Evolutionary conservation across 2,329 filamentous ascomycete genomes (phyloP), one percentile per base, ranked within the genome.

Genomic region (Sclerotinia nivalis): DNA sequence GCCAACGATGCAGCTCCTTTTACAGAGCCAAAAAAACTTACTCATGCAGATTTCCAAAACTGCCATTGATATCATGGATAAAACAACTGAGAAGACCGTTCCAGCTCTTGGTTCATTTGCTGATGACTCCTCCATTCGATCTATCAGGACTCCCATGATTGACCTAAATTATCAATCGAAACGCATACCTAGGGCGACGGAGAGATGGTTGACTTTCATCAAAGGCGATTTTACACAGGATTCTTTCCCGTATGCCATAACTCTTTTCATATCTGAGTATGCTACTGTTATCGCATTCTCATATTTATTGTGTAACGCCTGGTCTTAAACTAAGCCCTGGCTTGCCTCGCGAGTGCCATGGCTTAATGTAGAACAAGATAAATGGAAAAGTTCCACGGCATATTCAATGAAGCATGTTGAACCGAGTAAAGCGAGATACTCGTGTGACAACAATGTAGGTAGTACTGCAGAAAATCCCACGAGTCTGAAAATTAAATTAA

Each of bases 31-130:
- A 58, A 1, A 1, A 5, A 45, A 67, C 72, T 69, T 70, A 76
- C 76, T 73, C 18, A 76, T 58, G 69, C 74, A 77, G 12, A 77
- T 60, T 22, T 73, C 72, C n/a, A 77, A 61, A 5, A 65, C 61
- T 4, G 68, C 70, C 69, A 75, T 75, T 6, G 74, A 75, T 12
- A 73, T 28, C 25, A 76, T 40, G 6, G 73, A 74, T 1, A 75
- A 10, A 20, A 74, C 8, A 22, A 75, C 64, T 2, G 75, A 73
- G 45, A 74, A 58, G 0, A 76, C 62, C 1, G 28, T 73, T 5
- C 73, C 75, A 8, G 68, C 72, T 61, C 64, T 69, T 1, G 73
- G 71, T 37, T 75, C 73, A 47, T 66, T 47, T 20, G 70, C 13
- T 10, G 71, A 60, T 4, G 66, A 37, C 47, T 52, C 49, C 40